Base-by-base conservation (phyloP, 2,329 filamentous ascomycete species). In the Peltaster fructicola region DNA sequence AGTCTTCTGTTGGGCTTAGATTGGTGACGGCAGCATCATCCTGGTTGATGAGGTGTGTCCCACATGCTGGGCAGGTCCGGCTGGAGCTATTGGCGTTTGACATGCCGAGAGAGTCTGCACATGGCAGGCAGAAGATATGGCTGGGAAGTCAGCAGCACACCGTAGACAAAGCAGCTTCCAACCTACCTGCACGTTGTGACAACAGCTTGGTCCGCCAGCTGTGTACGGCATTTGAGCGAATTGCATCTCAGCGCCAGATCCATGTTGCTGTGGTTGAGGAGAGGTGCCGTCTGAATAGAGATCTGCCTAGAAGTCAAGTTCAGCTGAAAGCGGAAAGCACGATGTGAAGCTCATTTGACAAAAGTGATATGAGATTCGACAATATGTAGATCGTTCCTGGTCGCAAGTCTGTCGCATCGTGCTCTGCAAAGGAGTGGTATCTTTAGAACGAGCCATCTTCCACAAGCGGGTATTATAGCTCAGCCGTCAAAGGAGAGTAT, bases 121-220 rank as follows among this genome's bases (percentile, higher is more conserved):
- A 95, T 10, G 67, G 57, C 2, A 71, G 51, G 45, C 85, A 93
- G 52, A 91, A 90, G 20, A 90, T 73, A 50, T 93, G 85, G 33
- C 82, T 82, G 18, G 11, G 8, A 13, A 21, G 33, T 30, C 14
- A 17, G 14, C 8, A 20, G 14, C 10, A 14, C 16, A 3, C 8
- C 6, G n/a, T n/a, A 15, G 13, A 17, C 57, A 38, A 47, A 78
- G 80, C 76, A n/a, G n/a, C n/a, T n/a, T n/a, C n/a, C n/a, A n/a
- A n/a, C n/a, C n/a, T n/a, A n/a, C n/a, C n/a, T 81, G 67, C 84
- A 95, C 8, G 78, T 88, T 4, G 84, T 92, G 16, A 92, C 80
- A 1, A 92, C 63, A 7, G 81, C 84, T 33, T 65, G 62, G 19
- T 77, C 69, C 16, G 57, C 61, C 16, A 92, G 61, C 35, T 73